Evolutionary conservation across 129 eudicot genomes (phyloP), one percentile per base, ranked within the genome.

Genomic region (Erigeron canadensis): DNA sequence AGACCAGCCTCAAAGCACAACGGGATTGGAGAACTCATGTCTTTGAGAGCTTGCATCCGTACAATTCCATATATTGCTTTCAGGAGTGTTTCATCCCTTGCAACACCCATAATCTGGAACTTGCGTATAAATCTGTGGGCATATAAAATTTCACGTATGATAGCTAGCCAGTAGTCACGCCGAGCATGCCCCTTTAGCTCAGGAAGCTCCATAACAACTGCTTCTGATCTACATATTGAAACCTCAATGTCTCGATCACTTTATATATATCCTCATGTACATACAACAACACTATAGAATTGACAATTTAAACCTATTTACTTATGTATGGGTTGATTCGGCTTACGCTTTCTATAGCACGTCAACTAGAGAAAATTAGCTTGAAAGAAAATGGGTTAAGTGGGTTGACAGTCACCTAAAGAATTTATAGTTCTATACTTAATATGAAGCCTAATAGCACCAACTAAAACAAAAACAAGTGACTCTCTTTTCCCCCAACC

Each of bases 171-270:
- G 71, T 93, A 89, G 84, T 89, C 92, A 77, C 98, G 95, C 55
- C 96, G 90, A 12, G 84, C 69, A 68, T 93, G 96, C 40, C 98
- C 98, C 81, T 93, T 93, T 19, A 93, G 89, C 88, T 93, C 96
- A 7, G 98, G 98, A 66, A 93, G 89, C 88, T 93, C 98, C 90
- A 93, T 76, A 19, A 89, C 59, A 71, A 87, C 95, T 10, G 96
- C 90, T 67, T 93, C 95, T 75, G 96, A 77, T 81, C 98, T 89
- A 79, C 89, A 28, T 3, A 87, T 19, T 42, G 64, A 60, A 79
- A 41, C 57, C 77, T 70, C 39, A 76, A 76, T 28, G 34, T 1
- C 34, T 28, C 34, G 3, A 68, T 69, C 48, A 69, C 65, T 22
- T 80, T 45, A 77, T 64, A 74, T 40, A 48, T 19, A 44, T 53